Conservation (phyloP, 257 asterid species). For the Petrea volubilis region DNA sequence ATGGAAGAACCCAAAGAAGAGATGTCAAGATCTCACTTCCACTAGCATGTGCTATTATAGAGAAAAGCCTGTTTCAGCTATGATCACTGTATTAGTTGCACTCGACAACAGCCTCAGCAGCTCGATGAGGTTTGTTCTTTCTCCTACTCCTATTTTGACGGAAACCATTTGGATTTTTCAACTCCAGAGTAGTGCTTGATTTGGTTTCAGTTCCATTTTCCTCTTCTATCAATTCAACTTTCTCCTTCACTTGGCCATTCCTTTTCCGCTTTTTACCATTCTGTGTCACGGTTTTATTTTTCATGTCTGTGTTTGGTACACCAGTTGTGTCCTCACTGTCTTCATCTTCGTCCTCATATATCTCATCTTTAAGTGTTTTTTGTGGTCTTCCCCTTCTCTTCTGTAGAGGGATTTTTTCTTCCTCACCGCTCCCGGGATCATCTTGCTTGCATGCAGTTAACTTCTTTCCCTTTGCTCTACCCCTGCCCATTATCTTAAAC, state of each 20-base stretch:
- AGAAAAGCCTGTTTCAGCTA: background rate
- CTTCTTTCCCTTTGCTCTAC: conserved; percentile 49
- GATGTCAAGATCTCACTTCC: conserved; percentile 22
- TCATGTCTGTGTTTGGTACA: conserved; percentile 26
- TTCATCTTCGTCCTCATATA: conserved; percentile 41
- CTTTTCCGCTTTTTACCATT: conserved; percentile 39
- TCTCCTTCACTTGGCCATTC: conserved; percentile 32
- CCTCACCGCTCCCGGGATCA: conserved; percentile 49
- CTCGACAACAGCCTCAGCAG: conserved; percentile 68
- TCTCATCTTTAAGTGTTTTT: conserved; percentile 42
- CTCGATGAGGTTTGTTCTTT: conserved; percentile 59
- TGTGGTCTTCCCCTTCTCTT: conserved; percentile 61
- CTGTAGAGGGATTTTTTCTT: conserved; percentile 51
- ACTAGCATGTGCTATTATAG: background rate
- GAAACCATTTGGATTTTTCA: conserved; percentile 34
- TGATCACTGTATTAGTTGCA: conserved; percentile 35
- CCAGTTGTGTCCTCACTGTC: conserved; percentile 38
- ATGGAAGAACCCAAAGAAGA: conserved; percentile 9
- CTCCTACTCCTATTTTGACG: conserved; percentile 46
- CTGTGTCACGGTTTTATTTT: conserved; percentile 23
- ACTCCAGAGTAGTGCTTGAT: conserved; percentile 38
- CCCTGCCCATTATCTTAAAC: conserved; percentile 44
- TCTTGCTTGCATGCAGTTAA: conserved; percentile 34
- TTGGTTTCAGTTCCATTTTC: conserved; percentile 37
- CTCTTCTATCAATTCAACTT: conserved; percentile 32